Evolutionary conservation across 495 filamentous ascomycete genomes (phyloP), one percentile per base, ranked within the genome.

Genomic region (Peziza echinospora): DNA sequence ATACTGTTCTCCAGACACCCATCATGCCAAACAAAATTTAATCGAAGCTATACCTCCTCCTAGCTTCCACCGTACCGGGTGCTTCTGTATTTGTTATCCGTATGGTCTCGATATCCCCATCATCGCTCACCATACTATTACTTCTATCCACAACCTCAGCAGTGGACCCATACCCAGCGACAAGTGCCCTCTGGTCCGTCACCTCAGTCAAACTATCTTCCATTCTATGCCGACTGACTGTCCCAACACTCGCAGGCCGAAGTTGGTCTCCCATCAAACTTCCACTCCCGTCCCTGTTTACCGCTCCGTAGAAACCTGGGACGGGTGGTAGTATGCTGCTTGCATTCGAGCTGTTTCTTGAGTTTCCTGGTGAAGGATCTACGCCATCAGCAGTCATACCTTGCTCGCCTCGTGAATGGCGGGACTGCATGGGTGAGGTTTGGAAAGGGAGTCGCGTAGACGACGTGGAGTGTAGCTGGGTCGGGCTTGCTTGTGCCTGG

Each of bases 171-270:
- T 19, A 43, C 11, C 21, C 53, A 49, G 21, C 39, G 47, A 41
- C n/a, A 3, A 37, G 30, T 2, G 30, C 30, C 19, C 30, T 37
- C 19, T 37, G 30, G 6, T 56, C 53, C 13, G 53, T 21, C 28
- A 52, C 49, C 2, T 43, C 55, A 21, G 44, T 48, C 5, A 56
- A 41, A 30, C 53, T 56, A 17, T 56, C 54, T 25, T 56, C 53
- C 49, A 56, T 56, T 8, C 54, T 51, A 22, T 53, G 55, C 39
- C 54, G 46, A 6, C 26, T 49, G 13, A 60, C 57, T 1, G 45
- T 49, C 0, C 57, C 57, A 17, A 60, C 48, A 8, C 52, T 55
- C 13, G 57, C 56, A 9, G 56, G 53, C n/a, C 57, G 53, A 51
- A 5, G 47, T 43, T 13, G 54, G 41, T 21, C 51, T 43, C 21